Evolutionary conservation across 805 yeast genomes (phyloP), one percentile per base, ranked within the genome.

Genomic region (Zygosaccharomyces gambellarensis): DNA sequence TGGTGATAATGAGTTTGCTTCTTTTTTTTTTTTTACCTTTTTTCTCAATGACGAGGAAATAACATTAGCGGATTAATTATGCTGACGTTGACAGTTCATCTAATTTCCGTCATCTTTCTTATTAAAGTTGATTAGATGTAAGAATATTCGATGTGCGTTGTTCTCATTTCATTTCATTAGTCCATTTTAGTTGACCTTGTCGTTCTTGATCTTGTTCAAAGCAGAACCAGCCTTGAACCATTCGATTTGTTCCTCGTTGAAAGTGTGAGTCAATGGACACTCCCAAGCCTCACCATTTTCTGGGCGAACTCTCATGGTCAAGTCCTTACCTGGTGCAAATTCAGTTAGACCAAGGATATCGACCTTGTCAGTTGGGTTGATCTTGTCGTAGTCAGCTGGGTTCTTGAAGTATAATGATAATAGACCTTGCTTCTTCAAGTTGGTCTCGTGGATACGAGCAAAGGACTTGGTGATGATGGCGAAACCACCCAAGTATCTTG

Each of bases 191-290:
- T 48, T 28, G 38, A 39, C 34, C 40, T 51, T 51, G 44, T 48
- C 54, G 34, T 40, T 44, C 51, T 60, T 63, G 43, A 63, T 63
- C 81, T 85, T 88, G 88, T 94, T 94, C 78, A 94, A 85, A 72
- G 99, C 99, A 63, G 97, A 90, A 79, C 99, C 99, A 67, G 85
- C 83, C 82, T 88, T 92, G 87, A 92, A 92, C 98, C 98, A 92
- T 72, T 88, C 97, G 70, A 92, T 87, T 81, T 92, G 99, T 80
- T 94, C 97, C 57, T 71, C 55, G 81, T 94, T 94, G 82, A 87
- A 94, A 59, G 99, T 94, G 81, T 94, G 99, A 50, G 96, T 81
- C 73, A 94, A 87, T 76, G 81, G 85, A 69, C 92, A 79, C 65
- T 83, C 85, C 97, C 97, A 94, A 55, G 90, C 75, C 50, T 69